Evolutionary conservation across 2,329 filamentous ascomycete genomes (phyloP).

Genomic region (Monilinia fructigena): DNA sequence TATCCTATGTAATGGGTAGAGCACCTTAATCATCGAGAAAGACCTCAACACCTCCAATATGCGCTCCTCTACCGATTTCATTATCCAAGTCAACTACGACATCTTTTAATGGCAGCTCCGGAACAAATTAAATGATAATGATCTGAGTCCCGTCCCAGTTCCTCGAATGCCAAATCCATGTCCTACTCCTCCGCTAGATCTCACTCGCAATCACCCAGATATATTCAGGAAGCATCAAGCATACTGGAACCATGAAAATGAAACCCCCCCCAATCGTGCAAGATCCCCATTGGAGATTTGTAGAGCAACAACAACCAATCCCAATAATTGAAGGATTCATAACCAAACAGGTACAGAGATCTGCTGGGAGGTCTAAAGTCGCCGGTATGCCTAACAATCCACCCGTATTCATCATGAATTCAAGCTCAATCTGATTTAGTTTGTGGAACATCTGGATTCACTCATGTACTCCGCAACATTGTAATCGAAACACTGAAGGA

Average conservation of each 20-base stretch:
- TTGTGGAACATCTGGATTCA: too few species aligned
- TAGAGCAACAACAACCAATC: too few species aligned
- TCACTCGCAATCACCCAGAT: slow-evolving; percentile 23
- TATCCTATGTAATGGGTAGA: slow-evolving; percentile 51
- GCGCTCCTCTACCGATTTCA: slow-evolving; percentile 49
- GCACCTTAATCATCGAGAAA: slow-evolving; percentile 54
- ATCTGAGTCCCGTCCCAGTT: slow-evolving; percentile 14
- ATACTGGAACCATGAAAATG: slow-evolving; percentile 40
- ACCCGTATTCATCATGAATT: too few species aligned
- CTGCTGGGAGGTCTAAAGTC: too few species aligned
- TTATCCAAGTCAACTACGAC: slow-evolving; percentile 59
- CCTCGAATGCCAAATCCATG: background rate
- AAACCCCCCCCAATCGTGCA: too few species aligned
- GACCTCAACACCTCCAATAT: slow-evolving; percentile 49
- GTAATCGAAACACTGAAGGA: too few species aligned
- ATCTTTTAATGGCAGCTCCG: background rate
- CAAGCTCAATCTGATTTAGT: too few species aligned
- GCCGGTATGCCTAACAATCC: too few species aligned
- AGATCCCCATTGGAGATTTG: too few species aligned
- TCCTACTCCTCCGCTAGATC: slow-evolving; percentile 8
- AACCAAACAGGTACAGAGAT: too few species aligned
- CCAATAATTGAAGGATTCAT: too few species aligned
- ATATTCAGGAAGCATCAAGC: slow-evolving; percentile 39
- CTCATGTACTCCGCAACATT: too few species aligned
- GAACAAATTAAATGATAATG: slow-evolving; percentile 21